Percentiles rank a stretch among this genome's conserved stretches.
Evolutionary conservation across 2,329 filamentous ascomycete genomes (phyloP).

Genomic region (Herpotrichia juniperi): DNA sequence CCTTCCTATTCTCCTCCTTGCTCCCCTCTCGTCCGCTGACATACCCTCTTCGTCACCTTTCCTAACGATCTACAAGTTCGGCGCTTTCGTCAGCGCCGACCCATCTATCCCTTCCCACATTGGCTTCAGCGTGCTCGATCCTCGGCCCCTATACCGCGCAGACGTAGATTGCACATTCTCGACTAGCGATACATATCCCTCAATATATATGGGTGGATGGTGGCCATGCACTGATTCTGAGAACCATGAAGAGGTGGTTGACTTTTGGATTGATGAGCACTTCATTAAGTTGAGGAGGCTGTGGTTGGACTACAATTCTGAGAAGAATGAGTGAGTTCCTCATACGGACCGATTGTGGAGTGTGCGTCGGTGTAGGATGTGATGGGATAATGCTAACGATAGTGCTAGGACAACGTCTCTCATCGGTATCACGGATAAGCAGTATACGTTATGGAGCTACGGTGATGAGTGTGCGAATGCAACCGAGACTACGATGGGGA

Average conservation of each 20-base stretch:
- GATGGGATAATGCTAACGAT: background rate
- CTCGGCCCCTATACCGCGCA: background rate
- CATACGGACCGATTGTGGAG: background rate
- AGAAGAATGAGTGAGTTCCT: background rate
- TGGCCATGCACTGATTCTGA: background rate
- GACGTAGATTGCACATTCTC: conserved; percentile 3
- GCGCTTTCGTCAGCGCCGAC: conserved; percentile 5
- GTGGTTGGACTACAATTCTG: background rate
- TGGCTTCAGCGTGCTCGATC: conserved; percentile 5
- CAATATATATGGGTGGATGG: background rate
- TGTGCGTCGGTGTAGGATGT: background rate
- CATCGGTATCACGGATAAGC: background rate
- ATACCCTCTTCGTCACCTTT: background rate
- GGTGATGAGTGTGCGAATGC: background rate
- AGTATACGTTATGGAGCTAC: background rate
- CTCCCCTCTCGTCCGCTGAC: background rate
- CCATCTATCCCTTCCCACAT: background rate
- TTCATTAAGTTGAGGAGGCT: background rate
- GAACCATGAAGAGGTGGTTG: background rate
- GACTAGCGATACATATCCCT: conserved; percentile 1
- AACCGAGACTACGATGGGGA: background rate
- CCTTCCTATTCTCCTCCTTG: background rate
- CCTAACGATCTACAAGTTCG: conserved; percentile 6
- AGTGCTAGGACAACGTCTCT: background rate
- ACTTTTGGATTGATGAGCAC: background rate